phyloP scores from a whole-genome alignment of 805 yeast genomes.

The Starmerella powellii region DNA sequence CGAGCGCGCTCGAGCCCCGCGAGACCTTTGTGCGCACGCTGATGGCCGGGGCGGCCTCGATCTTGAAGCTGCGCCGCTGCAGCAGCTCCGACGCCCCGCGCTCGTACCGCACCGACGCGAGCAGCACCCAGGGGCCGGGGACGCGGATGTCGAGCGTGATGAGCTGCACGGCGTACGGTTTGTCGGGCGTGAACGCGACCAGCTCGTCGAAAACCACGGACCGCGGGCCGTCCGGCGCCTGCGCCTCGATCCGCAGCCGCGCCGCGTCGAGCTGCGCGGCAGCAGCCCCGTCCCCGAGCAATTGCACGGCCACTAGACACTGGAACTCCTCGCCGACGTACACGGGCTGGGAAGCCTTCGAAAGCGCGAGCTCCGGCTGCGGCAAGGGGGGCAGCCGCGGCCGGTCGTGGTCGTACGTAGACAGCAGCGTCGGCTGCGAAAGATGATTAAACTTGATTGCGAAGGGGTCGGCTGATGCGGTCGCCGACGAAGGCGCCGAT shows the following conservation, averaged over 20 bases:
- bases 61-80: conserved; percentile 24
- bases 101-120: conserved; percentile 21
- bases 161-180: not conserved
- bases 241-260: conserved; percentile 2
- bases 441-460: conserved; percentile 25
- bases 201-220: not conserved
- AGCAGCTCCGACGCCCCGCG: conserved; percentile 12
- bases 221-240: conserved; percentile 7
- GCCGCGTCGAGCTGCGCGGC: not conserved
- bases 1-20: conserved; percentile 9
- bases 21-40: conserved; percentile 25
- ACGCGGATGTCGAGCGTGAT: conserved; percentile 21
- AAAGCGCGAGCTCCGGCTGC: conserved; percentile 20
- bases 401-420: conserved; percentile 13
- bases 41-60: conserved; percentile 28
- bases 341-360: conserved; percentile 24
- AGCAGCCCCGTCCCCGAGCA: not conserved
- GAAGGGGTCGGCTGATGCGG: conserved; percentile 7
- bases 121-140: conserved; percentile 25
- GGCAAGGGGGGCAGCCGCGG: conserved; percentile 20
- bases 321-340: conserved; percentile 28
- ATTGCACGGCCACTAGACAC: conserved; percentile 21
- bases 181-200: not conserved
- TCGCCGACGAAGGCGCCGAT: too few relatives aligned
- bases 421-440: conserved; percentile 24